Conservation (phyloP, 2,329 filamentous ascomycete species). For the Neurospora sp. region DNA sequence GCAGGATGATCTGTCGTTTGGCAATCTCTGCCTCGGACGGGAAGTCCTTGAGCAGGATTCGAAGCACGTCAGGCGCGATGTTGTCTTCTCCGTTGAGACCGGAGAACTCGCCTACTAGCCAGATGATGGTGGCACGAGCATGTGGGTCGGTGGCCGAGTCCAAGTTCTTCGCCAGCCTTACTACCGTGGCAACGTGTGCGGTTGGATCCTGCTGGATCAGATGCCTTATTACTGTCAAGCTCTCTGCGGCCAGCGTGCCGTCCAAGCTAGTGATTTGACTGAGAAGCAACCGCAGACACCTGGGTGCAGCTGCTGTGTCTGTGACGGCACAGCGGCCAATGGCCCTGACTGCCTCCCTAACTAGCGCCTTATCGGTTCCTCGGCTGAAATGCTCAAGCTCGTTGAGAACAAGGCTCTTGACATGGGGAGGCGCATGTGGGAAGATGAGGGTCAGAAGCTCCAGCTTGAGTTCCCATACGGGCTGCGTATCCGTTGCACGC, state of each 20-base stretch:
- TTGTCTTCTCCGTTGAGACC: constrained; percentile 72
- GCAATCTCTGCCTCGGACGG: constrained; percentile 73
- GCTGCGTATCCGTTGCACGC: constrained; percentile 63
- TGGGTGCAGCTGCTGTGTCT: constrained; percentile 56
- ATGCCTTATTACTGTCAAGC: constrained; percentile 87
- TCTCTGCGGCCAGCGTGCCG: constrained; percentile 80
- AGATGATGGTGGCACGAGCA: constrained; percentile 88
- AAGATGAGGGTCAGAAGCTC: constrained; percentile 88
- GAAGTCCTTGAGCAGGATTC: constrained; percentile 81
- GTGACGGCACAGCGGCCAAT: constrained; percentile 89
- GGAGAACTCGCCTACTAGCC: constrained; percentile 92
- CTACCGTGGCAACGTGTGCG: constrained; percentile 73
- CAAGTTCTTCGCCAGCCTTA: constrained; percentile 81
- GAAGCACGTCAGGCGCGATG: constrained; percentile 83
- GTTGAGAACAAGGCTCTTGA: constrained; percentile 79
- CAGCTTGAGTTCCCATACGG: constrained; percentile 85
- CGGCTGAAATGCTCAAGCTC: constrained; percentile 91
- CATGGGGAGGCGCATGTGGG: constrained; percentile 62
- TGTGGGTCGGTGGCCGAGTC: constrained; percentile 81
- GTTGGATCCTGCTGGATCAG: constrained; percentile 84
- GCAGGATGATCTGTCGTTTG: constrained; percentile 81
- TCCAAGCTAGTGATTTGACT: constrained; percentile 83
- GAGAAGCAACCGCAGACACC: constrained; percentile 75
- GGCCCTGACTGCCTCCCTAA: constrained; percentile 81
- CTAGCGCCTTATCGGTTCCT: constrained; percentile 60